These are phyloP conservation scores for Dictyostelium capitatum DNA, from an alignment of 78 protist species.

Conservation along the genomic window DNA sequence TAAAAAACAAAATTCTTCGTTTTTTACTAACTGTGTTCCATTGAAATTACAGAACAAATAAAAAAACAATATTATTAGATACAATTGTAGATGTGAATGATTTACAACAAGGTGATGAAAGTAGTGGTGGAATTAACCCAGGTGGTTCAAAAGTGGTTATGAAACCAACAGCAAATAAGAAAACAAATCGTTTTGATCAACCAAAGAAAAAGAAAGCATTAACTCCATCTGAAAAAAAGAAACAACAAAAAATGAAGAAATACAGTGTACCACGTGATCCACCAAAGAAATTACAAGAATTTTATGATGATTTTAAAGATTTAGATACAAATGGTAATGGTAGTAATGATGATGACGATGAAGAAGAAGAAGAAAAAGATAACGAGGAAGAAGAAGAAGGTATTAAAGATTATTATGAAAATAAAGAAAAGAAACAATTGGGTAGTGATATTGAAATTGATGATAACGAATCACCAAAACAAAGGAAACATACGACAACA, in stretches of 20 bases:
- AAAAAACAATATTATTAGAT: conserved; percentile 17
- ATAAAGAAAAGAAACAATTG: not conserved
- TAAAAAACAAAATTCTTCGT: too few relatives aligned
- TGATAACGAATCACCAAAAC: not conserved
- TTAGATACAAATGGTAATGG: not conserved
- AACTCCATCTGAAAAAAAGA: conserved; percentile 22
- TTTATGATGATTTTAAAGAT: conserved; percentile 38
- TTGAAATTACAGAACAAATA: not conserved
- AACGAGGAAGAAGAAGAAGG: not conserved
- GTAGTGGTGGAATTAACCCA: not conserved
- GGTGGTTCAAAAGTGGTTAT: not conserved
- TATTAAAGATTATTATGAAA: not conserved
- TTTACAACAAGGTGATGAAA: not conserved
- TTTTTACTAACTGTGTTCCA: not conserved
- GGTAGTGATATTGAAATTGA: conserved; percentile 16
- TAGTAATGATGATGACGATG: not conserved
- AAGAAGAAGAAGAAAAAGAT: conserved; percentile 17
- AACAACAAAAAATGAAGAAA: conserved; percentile 14
- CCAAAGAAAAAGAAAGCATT: conserved; percentile 22
- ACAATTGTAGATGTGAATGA: not conserved
- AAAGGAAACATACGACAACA: not conserved
- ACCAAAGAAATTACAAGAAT: conserved; percentile 16
- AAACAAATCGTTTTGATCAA: not conserved
- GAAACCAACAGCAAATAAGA: conserved; percentile 4
- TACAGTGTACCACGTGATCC: not conserved